phyloP scores from a whole-genome alignment of 352 stramenopile genomes.

The Paralagenidium karlingii region DNA sequence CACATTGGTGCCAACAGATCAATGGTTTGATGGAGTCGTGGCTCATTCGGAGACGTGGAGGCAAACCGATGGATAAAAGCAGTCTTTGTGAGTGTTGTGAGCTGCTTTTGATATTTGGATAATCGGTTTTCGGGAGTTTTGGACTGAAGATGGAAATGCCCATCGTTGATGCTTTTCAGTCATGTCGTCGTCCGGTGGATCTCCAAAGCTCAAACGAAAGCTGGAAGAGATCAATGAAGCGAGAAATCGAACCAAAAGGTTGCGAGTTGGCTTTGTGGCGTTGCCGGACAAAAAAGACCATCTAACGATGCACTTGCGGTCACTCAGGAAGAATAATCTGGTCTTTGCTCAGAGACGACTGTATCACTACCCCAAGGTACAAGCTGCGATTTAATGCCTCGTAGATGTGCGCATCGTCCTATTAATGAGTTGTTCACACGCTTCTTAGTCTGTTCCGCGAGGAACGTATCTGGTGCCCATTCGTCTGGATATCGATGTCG shows the following conservation, averaged over 20 bases:
- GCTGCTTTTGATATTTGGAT: neutral
- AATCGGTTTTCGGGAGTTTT: neutral
- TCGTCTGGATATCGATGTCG: constrained; percentile 58
- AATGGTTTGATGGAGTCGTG: constrained; percentile 79
- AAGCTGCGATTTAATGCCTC: neutral
- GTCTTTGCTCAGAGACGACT: constrained; percentile 23
- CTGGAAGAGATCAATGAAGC: constrained; percentile 42
- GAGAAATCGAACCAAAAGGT: constrained; percentile 25
- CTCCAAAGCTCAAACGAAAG: constrained; percentile 54
- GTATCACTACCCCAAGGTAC: constrained; percentile 68
- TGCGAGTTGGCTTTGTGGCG: neutral
- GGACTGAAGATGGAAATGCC: too few relatives aligned
- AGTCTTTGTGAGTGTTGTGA: constrained; percentile 24
- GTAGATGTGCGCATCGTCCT: neutral
- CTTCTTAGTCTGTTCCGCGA: constrained; percentile 26
- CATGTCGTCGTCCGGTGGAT: constrained; percentile 33
- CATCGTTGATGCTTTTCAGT: constrained; percentile 13
- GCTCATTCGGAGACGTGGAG: constrained; percentile 64
- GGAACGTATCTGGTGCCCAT: constrained; percentile 53
- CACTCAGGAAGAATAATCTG: too few relatives aligned
- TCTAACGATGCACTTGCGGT: too few relatives aligned
- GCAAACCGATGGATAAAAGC: constrained; percentile 69
- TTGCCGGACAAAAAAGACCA: constrained; percentile 2
- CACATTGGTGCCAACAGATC: constrained; percentile 20
- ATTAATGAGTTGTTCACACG: neutral